Conservation (phyloP, 768 basidiomycete species). For the Russula virescens region DNA sequence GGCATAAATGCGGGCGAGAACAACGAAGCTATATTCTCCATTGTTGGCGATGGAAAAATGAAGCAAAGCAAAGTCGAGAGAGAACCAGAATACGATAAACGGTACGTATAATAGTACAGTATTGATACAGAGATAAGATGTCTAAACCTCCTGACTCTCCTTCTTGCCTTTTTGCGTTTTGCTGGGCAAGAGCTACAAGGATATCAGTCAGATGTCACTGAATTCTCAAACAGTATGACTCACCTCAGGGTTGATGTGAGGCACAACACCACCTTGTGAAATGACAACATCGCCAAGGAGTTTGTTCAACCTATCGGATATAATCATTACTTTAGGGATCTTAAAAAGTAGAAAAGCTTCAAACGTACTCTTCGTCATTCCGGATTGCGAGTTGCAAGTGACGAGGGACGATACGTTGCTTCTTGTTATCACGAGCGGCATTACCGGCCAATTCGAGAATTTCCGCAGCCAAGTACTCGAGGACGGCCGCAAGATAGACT, state of each 20-base stretch:
- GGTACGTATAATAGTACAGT: conserved; percentile 18
- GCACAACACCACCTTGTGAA: conserved; percentile 92
- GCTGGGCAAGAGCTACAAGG: conserved; percentile 35
- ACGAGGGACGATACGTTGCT: conserved; percentile 91
- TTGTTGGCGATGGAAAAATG: not conserved
- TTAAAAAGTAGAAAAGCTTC: not conserved
- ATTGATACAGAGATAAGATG: conserved; percentile 13
- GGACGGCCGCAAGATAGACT: conserved; percentile 88
- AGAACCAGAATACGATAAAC: conserved; percentile 4
- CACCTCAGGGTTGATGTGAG: conserved; percentile 54
- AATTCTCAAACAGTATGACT: conserved; percentile 4
- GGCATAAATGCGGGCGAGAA: not conserved
- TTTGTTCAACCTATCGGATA: conserved; percentile 47
- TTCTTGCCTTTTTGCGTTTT: conserved; percentile 53
- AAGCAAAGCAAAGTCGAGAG: not conserved
- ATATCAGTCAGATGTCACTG: not conserved
- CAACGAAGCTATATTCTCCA: not conserved
- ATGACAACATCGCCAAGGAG: conserved; percentile 82
- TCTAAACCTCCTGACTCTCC: conserved; percentile 43
- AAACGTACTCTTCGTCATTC: conserved; percentile 78
- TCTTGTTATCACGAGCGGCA: conserved; percentile 78
- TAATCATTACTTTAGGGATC: not conserved
- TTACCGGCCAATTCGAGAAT: conserved; percentile 91
- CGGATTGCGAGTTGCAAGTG: conserved; percentile 90
- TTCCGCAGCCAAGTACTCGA: conserved; percentile 90